Conservation (phyloP, 1,139 yeast genomes). For the Candida sanyaensis region DNA sequence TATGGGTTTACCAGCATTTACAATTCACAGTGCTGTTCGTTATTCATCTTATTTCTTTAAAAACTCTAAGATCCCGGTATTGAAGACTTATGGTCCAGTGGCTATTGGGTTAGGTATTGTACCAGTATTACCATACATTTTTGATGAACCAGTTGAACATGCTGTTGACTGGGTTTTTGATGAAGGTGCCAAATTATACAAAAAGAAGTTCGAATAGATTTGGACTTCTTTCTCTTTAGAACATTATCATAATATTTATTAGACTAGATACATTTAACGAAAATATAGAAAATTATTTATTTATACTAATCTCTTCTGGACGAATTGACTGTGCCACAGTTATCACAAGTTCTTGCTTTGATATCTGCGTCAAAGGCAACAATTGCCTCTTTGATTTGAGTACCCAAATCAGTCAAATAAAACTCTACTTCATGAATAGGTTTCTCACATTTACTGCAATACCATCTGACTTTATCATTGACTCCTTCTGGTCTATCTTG, state of each 20-base stretch:
- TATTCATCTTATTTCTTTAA: conserved; percentile 63
- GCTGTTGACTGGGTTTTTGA: conserved; percentile 67
- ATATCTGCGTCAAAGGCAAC: conserved; percentile 64
- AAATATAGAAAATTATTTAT: neutral
- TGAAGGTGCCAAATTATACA: conserved; percentile 47
- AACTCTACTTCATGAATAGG: conserved; percentile 71
- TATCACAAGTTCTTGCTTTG: conserved; percentile 67
- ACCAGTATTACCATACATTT: conserved; percentile 74
- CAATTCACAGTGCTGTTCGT: conserved; percentile 78
- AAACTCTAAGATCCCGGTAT: conserved; percentile 35
- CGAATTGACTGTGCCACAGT: conserved; percentile 72
- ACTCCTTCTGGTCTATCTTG: conserved; percentile 81
- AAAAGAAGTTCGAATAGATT: conserved; percentile 9
- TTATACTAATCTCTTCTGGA: conserved; percentile 49
- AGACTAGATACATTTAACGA: neutral
- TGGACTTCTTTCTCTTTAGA: neutral
- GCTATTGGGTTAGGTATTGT: conserved; percentile 75
- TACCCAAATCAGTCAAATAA: conserved; percentile 80
- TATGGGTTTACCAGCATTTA: conserved; percentile 86
- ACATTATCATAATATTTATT: neutral
- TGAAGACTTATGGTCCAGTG: conserved; percentile 75
- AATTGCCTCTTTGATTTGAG: conserved; percentile 87
- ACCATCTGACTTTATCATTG: conserved; percentile 81
- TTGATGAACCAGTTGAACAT: conserved; percentile 81
- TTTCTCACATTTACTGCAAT: conserved; percentile 68